Percentiles rank a stretch among this genome's conserved stretches.
Evolutionary conservation across 2,329 filamentous ascomycete species (phyloP).

Genomic region (Massarina eburnea): DNA sequence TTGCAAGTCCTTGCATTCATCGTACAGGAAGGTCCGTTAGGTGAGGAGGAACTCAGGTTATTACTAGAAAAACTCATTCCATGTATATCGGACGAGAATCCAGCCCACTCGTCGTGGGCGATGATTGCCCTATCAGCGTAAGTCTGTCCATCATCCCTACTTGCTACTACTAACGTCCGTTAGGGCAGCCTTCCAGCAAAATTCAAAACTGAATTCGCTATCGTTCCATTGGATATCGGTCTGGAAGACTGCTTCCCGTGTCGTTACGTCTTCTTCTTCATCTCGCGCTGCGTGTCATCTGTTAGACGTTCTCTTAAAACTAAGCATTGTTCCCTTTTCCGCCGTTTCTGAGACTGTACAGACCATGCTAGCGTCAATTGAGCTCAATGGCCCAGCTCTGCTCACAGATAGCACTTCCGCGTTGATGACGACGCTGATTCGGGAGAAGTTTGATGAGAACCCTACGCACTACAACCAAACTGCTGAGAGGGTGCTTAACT

Average conservation of each 20-base stretch:
- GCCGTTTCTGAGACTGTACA: conserved; percentile 69
- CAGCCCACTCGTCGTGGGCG: conserved; percentile 69
- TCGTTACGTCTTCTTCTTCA: conserved; percentile 67
- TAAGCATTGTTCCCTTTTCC: conserved; percentile 67
- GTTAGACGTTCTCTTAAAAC: conserved; percentile 67
- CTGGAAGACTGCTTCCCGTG: conserved; percentile 74
- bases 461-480: conserved; percentile 69
- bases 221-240: conserved; percentile 65
- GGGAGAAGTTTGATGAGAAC: conserved; percentile 65
- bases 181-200: conserved; percentile 35
- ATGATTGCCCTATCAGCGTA: conserved; percentile 81
- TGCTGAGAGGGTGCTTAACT: conserved; percentile 73
- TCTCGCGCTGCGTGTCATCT: conserved; percentile 78
- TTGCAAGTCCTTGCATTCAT: conserved; percentile 59
- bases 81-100: conserved; percentile 69
- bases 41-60: conserved; percentile 55
- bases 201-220: conserved; percentile 34
- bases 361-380: conserved; percentile 72
- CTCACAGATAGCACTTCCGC: conserved; percentile 78
- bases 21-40: conserved; percentile 40
- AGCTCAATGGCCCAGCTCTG: conserved; percentile 76
- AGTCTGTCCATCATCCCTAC: conserved; percentile 22
- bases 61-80: conserved; percentile 61
- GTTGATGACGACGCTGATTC: conserved; percentile 71
- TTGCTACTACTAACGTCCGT: conserved; percentile 5